These are phyloP conservation scores for Rhizopus sp. DNA, from an alignment of 371 early-diverging fungal genomes.

Conservation along the genomic window DNA sequence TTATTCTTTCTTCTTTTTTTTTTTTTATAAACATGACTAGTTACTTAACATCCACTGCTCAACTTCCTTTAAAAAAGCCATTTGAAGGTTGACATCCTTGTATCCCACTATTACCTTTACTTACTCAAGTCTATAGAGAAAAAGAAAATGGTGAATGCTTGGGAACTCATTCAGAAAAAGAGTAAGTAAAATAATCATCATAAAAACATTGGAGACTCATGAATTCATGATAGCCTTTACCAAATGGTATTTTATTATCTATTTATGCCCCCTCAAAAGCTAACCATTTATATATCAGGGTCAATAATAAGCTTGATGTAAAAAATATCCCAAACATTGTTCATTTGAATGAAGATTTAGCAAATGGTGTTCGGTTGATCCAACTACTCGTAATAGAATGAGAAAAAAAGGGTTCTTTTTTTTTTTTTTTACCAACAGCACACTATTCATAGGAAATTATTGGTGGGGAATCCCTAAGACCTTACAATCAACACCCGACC, in stretches of 20 bases:
- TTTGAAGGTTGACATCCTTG: constrained; percentile 15
- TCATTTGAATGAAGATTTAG: constrained; percentile 71
- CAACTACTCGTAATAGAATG: constrained; percentile 70
- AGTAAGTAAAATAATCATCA: constrained; percentile 53
- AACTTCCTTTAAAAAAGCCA: constrained; percentile 13
- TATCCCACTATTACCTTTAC: too few relatives aligned
- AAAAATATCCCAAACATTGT: constrained; percentile 62
- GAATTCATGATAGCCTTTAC: constrained; percentile 64
- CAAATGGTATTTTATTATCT: constrained; percentile 59
- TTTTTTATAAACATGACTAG: constrained; percentile 5
- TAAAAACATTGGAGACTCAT: background rate
- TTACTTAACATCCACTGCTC: constrained; percentile 10
- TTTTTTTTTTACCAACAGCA: background rate
- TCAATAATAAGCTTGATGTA: constrained; percentile 85
- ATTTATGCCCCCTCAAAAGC: background rate
- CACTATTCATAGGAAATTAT: constrained; percentile 73
- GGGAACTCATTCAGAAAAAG: constrained; percentile 89
- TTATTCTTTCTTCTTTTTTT: background rate
- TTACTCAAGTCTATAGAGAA: constrained; percentile 12
- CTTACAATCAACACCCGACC: constrained; percentile 86
- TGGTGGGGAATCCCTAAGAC: constrained; percentile 73
- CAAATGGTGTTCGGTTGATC: constrained; percentile 85
- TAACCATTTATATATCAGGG: constrained; percentile 68
- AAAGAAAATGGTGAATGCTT: constrained; percentile 69
- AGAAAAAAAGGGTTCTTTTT: background rate